Conservation (phyloP, 345 rosid genomes). For the Conringia planisiliqua region DNA sequence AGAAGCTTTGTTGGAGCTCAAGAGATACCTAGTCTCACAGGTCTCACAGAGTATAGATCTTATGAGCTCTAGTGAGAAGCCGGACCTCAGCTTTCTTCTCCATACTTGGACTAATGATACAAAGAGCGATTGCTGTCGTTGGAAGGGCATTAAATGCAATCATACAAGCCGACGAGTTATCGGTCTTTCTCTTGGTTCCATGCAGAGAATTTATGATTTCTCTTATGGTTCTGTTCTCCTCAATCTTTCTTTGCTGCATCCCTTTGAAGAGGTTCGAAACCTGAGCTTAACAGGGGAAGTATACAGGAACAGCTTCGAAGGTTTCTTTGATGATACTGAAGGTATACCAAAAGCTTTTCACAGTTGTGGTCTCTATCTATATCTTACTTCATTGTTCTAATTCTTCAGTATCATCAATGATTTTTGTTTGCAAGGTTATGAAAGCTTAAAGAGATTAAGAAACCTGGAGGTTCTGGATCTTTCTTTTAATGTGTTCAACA, state of each 20-base stretch:
- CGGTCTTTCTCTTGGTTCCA: too few relatives aligned
- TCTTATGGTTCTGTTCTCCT: background rate
- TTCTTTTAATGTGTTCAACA: background rate
- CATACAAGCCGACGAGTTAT: too few relatives aligned
- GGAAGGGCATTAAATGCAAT: too few relatives aligned
- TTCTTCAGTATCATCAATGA: background rate
- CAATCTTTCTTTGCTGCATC: conserved; percentile 5
- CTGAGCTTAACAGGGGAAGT: background rate
- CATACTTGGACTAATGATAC: too few relatives aligned
- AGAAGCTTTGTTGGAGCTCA: conserved; percentile 2
- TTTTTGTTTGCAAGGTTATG: background rate
- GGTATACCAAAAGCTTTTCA: background rate
- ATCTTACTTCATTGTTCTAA: background rate
- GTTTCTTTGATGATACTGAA: conserved; percentile 12
- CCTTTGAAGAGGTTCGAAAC: conserved; percentile 10
- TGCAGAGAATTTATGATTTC: too few relatives aligned
- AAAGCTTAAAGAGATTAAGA: background rate
- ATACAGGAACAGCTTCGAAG: background rate
- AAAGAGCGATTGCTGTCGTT: too few relatives aligned
- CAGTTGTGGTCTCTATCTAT: background rate
- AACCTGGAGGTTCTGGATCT: background rate
- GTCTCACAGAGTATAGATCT: too few relatives aligned
- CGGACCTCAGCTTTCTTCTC: too few relatives aligned
- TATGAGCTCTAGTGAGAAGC: too few relatives aligned
- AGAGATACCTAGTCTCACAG: background rate